Evolutionary conservation across 768 basidiomycete genomes (phyloP).

Genomic region (Boletus pseudopeckii): DNA sequence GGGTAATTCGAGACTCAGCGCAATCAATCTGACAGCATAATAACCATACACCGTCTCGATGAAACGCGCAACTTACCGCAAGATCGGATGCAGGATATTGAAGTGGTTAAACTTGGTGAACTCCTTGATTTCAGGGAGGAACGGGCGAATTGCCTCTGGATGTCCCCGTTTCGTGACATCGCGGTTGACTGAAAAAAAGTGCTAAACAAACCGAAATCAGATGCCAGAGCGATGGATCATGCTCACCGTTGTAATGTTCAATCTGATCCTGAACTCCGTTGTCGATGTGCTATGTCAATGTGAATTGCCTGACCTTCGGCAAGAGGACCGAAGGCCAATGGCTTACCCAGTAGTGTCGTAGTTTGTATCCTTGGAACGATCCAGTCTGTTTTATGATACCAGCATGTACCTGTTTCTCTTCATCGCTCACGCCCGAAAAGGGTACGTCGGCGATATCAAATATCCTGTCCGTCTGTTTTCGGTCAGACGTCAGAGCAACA

Average conservation of each 20-base stretch:
- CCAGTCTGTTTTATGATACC: constrained; percentile 42
- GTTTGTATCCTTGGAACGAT: constrained; percentile 53
- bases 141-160: constrained; percentile 47
- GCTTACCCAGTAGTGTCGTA: constrained; percentile 45
- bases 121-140: constrained; percentile 49
- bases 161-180: constrained; percentile 46
- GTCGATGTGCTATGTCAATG: constrained; percentile 48
- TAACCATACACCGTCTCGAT: background rate
- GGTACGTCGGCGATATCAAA: constrained; percentile 49
- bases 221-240: background rate
- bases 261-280: constrained; percentile 61
- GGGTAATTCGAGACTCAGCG: constrained; percentile 50
- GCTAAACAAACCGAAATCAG: background rate
- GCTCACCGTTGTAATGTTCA: constrained; percentile 60
- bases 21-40: constrained; percentile 38
- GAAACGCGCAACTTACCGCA: constrained; percentile 32
- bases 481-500: constrained; percentile 23
- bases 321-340: background rate
- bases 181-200: constrained; percentile 42
- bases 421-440: constrained; percentile 38
- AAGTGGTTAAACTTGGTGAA: constrained; percentile 52
- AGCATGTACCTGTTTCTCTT: constrained; percentile 43
- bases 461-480: constrained; percentile 42
- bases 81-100: constrained; percentile 46
- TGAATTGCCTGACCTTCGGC: background rate